Base-by-base conservation (phyloP, 192 early-diverging fungal genomes). In the Glomus cerebriforme region DNA sequence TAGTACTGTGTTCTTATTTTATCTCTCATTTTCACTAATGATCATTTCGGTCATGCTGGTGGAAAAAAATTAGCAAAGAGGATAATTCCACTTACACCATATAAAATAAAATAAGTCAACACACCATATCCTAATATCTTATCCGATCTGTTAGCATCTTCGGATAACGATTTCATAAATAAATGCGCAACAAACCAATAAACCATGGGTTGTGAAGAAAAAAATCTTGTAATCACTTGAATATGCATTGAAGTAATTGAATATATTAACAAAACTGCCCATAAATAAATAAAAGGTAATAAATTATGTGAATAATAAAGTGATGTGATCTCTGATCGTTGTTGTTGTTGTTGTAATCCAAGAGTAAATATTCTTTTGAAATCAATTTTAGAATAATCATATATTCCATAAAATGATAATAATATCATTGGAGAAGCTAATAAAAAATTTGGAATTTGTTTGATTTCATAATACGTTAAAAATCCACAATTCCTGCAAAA, bases 381-480 rank as follows among this genome's bases (percentile, higher is more conserved):
- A 77, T 96, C 90, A 73, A 85, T 77, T 26, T 69, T 64, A 10
- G 80, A 77, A 79, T 93, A 96, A 6, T 77, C 75, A 35, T 62
- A 79, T 39, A 98, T 83, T 0, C 92, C 94, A 37, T 79, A 80
- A 0, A 85, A 54, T n/a, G 92, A 92, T 8, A 96, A 83, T 1
- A 77, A 58, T 39, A 93, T 86, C 85, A 96, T 94, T 7, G 96
- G 96, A 24, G 87, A 81, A 0, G 95, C 95, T 29, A 98, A 85
- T 17, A 94, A 78, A 86, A 98, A 98, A 84, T 97, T 97, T 7
- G 95, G 95, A n/a, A 96, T 85, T 81, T 98, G 93, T 70, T 92
- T 87, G 12, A 90, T 37, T 32, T 92, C 88, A 76, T 91, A 98
- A 84, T 98, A 98, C 1, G 84, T 78, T 29, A 98, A 79, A 80